Evolutionary conservation across 306 rosid genomes (phyloP), one percentile per base, ranked within the genome.

Genomic region (Quercus dentata): DNA sequence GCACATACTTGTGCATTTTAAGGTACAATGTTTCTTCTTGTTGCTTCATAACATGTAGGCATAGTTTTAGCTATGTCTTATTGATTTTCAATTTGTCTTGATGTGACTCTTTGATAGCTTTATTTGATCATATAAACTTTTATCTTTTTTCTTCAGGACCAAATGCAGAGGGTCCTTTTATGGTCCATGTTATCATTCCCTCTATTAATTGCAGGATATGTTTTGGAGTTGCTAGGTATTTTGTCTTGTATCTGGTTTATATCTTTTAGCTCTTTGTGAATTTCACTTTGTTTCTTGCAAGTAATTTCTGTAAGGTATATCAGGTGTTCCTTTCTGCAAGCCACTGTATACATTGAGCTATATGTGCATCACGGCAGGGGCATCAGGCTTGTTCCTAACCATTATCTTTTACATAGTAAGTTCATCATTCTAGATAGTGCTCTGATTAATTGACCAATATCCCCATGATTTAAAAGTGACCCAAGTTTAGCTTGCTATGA

Each of bases 261-360:
- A 44, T 6, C 15, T 21, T 78, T 52, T 78, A 58, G 57, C 59
- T 74, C 38, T 27, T 71, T 67, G 9, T 68, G 72, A 20, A 71
- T 41, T 80, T 56, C 8, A 3, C 49, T 44, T 55, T 74, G 19
- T 61, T 23, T 74, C 79, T 74, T 77, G 75, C 67, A 63, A 71
- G 78, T 79, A 73, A 87, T 78, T 73, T 46, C 77, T 69, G 69
- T 23, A 3, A n/a, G 67, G 28, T 72, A 71, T 86, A 75, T 74
- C 88, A 92, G 97, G 97, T 79, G 86, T 89, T 83, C 93, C 93
- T 79, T 81, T 89, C 74, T 90, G 90, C 78, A 92, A 92, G 83
- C 91, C 93, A 9, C 83, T 92, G 58, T 90, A 90, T 87, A 88
- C 97, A 44, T 74, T 90, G 86, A 92, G 97, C 87, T 92, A 89